Conservation (phyloP, 148 eudicot species). For the Cornus controversa region DNA sequence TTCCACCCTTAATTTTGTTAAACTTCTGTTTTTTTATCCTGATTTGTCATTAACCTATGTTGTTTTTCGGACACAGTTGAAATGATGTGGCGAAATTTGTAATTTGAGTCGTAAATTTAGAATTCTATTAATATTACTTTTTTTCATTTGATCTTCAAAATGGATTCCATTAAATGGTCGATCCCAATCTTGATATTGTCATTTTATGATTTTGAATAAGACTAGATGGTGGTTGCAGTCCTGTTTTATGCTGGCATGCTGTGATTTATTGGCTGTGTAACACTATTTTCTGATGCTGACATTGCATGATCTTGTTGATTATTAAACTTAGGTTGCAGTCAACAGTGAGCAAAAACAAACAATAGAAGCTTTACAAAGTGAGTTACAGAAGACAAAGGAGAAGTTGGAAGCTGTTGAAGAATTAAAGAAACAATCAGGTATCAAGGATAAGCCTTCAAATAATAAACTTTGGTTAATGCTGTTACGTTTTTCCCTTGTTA, state of each 20-base stretch:
- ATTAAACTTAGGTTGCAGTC: slow-evolving; percentile 34
- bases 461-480: neutral
- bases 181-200: neutral
- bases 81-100: neutral
- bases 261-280: too few relatives aligned
- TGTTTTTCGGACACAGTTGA: neutral
- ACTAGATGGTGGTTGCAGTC: neutral
- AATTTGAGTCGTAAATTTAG: neutral
- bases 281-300: neutral
- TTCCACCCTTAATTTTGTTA: neutral
- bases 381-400: slow-evolving; percentile 86
- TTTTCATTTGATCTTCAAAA: neutral
- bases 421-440: slow-evolving; percentile 89
- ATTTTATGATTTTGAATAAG: neutral
- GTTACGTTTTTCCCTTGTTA: neutral
- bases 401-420: slow-evolving; percentile 91
- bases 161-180: neutral
- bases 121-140: neutral
- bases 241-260: neutral
- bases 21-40: neutral
- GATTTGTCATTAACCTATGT: neutral
- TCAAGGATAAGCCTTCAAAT: too few relatives aligned
- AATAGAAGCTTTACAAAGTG: slow-evolving; percentile 84
- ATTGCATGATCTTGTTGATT: neutral
- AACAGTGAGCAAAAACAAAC: slow-evolving; percentile 89